These are phyloP conservation scores for Xylaria nigripes DNA, from an alignment of 495 filamentous ascomycete species.

Conservation along the genomic window DNA sequence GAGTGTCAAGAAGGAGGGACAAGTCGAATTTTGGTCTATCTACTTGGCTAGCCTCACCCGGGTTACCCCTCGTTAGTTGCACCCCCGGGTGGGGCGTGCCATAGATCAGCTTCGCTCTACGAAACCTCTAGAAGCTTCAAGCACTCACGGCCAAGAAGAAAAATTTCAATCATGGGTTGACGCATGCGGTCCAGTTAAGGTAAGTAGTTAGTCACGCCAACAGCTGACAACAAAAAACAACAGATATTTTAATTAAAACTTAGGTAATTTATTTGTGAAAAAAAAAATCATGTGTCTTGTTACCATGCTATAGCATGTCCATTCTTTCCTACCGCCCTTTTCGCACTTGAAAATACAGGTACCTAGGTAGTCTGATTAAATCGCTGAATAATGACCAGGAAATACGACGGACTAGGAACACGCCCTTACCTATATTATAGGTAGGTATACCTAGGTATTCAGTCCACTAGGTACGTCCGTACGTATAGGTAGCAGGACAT, in stretches of 20 bases:
- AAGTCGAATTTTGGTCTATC: conserved; percentile 5
- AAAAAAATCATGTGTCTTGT: too few species aligned
- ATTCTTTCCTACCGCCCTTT: background rate
- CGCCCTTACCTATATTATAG: background rate
- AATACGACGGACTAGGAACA: background rate
- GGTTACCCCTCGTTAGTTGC: conserved; percentile 10
- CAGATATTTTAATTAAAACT: too few species aligned
- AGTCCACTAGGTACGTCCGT: too few species aligned
- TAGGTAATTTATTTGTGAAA: too few species aligned
- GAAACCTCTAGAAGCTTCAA: conserved; percentile 16
- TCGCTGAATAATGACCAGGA: too few species aligned
- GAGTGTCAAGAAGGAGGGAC: conserved; percentile 1
- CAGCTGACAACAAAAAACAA: too few species aligned
- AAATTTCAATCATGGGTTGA: background rate
- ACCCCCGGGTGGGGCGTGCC: conserved; percentile 1
- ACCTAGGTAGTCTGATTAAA: too few species aligned
- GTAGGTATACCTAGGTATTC: too few species aligned
- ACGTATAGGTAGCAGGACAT: too few species aligned
- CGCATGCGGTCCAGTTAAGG: background rate
- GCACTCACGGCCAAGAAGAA: background rate
- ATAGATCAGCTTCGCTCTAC: background rate
- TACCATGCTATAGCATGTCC: too few species aligned
- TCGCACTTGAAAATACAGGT: too few species aligned
- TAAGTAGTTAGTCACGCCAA: background rate
- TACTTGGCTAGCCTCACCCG: conserved; percentile 12